Evolutionary conservation across 129 eudicot genomes (phyloP).

Genomic region (Heracleum sosnowskyi): DNA sequence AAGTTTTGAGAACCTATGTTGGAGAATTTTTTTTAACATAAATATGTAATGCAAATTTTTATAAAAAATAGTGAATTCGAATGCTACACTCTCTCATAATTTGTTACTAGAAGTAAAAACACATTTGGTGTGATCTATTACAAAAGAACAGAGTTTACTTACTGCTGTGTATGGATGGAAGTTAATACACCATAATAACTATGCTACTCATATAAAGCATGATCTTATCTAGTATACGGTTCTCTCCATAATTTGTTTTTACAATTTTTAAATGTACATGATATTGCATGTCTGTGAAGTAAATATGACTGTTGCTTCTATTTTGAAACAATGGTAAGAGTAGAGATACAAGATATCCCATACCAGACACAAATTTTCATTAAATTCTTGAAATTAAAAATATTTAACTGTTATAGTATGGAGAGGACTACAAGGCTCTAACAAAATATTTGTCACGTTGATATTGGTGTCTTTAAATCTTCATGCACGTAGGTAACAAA

Average conservation of each 20-base stretch:
- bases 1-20: neutral
- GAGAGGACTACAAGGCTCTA: neutral
- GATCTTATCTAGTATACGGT: neutral
- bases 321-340: neutral
- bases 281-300: neutral
- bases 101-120: no score
- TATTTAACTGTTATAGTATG: neutral
- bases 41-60: neutral
- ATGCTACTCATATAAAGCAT: neutral
- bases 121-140: neutral
- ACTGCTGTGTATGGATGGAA: neutral
- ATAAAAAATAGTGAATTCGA: no score
- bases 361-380: neutral
- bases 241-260: neutral
- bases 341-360: neutral
- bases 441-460: neutral
- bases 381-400: neutral
- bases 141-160: neutral
- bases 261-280: no score
- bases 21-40: neutral
- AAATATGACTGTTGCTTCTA: neutral
- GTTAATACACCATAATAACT: neutral
- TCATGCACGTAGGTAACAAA: neutral
- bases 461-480: neutral
- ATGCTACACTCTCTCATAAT: neutral